phyloP scores from a whole-genome alignment of 305 asterid species.

The Striga hermonthica region DNA sequence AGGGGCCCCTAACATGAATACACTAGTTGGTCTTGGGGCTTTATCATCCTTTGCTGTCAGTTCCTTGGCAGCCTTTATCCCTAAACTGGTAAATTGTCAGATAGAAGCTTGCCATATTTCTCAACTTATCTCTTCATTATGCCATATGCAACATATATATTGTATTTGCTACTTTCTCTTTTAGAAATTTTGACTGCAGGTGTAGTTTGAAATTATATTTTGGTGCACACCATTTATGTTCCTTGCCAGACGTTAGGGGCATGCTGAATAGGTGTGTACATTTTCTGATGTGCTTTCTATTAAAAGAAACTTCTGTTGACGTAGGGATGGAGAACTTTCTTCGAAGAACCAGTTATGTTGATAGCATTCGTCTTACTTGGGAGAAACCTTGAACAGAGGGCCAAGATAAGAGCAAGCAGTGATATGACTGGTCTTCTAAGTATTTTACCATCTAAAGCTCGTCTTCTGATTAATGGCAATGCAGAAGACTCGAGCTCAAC shows the following conservation, averaged over 20 bases:
- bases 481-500: conserved; percentile 54
- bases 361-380: conserved; percentile 97
- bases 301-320: conserved; percentile 35
- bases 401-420: conserved; percentile 91
- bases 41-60: conserved; percentile 96
- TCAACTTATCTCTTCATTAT: not conserved
- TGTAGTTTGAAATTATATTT: not conserved
- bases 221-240: conserved; percentile 1
- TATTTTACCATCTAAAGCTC: conserved; percentile 93
- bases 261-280: conserved; percentile 20
- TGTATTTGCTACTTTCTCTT: not conserved
- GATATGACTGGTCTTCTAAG: conserved; percentile 94
- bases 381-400: conserved; percentile 96
- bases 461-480: conserved; percentile 65
- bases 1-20: conserved; percentile 97
- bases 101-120: not conserved
- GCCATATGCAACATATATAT: not conserved
- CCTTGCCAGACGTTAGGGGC: conserved; percentile 23
- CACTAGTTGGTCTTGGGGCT: conserved; percentile 99
- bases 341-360: conserved; percentile 98
- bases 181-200: not conserved
- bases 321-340: conserved; percentile 96
- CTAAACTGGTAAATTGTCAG: conserved; percentile 70
- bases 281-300: conserved; percentile 25
- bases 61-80: conserved; percentile 81